These are phyloP conservation scores for Sanghuangporus sanghuang DNA, from an alignment of 1,284 basidiomycete genomes.

Conservation along the genomic window DNA sequence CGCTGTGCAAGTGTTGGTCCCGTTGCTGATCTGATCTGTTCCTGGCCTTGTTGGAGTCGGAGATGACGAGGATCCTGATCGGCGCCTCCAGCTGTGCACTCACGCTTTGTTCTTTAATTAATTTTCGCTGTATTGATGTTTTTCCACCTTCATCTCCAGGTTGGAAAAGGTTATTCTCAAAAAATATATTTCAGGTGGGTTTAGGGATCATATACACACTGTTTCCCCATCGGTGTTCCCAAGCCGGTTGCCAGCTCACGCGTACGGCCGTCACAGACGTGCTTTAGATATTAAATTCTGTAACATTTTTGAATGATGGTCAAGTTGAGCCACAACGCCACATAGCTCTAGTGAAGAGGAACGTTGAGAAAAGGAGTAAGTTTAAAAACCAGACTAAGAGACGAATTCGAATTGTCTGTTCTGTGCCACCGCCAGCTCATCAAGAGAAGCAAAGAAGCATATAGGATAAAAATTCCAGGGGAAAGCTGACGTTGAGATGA, in stretches of 20 bases:
- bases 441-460: neutral
- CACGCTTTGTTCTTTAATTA: neutral
- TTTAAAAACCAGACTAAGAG: neutral
- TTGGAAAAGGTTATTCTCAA: neutral
- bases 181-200: no score
- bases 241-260: no score
- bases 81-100: neutral
- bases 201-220: no score
- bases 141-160: neutral
- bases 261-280: no score
- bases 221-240: no score
- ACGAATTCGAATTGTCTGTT: neutral
- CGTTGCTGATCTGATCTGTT: neutral
- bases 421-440: slow-evolving; percentile 1
- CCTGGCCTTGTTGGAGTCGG: neutral
- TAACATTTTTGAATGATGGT: neutral
- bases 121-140: neutral
- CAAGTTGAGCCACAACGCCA: neutral
- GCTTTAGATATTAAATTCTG: no score
- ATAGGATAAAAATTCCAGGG: neutral
- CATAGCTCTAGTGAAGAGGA: neutral
- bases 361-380: neutral
- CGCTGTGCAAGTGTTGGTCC: neutral
- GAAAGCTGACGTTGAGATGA: neutral
- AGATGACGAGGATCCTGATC: neutral